A percentile compares a stretch with the other conserved stretches of the same genome.
phyloP scores from a whole-genome alignment of 1,284 basidiomycete species.

The Leccinum fuscescens region DNA sequence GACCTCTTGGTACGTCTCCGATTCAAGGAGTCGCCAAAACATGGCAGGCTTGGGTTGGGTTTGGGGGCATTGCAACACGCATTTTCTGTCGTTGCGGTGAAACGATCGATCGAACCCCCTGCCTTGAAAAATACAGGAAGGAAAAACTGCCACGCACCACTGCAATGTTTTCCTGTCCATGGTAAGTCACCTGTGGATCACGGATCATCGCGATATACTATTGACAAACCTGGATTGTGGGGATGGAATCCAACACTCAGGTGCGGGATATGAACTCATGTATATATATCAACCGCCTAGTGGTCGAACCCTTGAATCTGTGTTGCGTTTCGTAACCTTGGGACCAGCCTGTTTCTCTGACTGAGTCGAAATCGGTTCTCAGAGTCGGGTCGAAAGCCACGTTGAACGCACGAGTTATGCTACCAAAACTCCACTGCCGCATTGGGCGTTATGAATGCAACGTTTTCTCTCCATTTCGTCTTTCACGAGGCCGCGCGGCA shows the following conservation, averaged over 20 bases:
- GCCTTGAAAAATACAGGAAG: no score
- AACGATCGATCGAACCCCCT: no score
- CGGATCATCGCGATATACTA: neutral
- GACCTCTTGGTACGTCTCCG: slow-evolving; percentile 49
- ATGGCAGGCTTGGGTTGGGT: no score
- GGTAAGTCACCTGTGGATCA: no score
- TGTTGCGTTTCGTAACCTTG: neutral
- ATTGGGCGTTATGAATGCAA: slow-evolving; percentile 17
- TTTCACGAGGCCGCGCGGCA: slow-evolving; percentile 10
- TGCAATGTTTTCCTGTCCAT: no score
- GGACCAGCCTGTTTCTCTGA: neutral
- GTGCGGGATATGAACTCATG: neutral
- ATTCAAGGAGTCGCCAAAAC: neutral
- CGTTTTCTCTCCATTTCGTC: slow-evolving; percentile 7
- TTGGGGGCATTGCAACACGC: no score
- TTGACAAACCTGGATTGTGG: neutral
- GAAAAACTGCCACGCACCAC: no score
- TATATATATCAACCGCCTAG: neutral
- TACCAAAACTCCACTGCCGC: neutral
- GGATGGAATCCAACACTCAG: neutral
- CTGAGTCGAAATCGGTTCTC: neutral
- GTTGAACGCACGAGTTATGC: neutral
- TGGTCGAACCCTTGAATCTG: neutral
- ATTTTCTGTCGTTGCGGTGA: no score
- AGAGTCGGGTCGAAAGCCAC: neutral